Evolutionary conservation across 139 green algal species (phyloP).

Genomic region (Closterium sp.): DNA sequence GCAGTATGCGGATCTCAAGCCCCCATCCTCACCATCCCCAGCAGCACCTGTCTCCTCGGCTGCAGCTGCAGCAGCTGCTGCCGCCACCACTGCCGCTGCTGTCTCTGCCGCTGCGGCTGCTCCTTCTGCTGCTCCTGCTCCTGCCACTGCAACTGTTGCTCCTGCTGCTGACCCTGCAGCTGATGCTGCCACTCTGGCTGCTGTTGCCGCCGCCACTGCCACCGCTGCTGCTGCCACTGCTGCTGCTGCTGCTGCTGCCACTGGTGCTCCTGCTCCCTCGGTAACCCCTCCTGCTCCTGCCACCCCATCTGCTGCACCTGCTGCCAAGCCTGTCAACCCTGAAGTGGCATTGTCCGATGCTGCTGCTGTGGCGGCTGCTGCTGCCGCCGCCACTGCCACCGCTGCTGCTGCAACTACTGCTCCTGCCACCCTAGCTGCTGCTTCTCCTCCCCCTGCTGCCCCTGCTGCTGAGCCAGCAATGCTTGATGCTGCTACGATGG

Average conservation of each 20-base stretch:
- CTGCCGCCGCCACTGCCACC: background rate
- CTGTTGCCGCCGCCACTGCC: background rate
- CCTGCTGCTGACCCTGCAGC: background rate
- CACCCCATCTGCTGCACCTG: background rate
- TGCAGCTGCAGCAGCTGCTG: background rate
- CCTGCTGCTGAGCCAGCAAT: no score
- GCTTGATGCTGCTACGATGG: no score
- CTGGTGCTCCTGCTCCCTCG: background rate
- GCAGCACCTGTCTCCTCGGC: background rate
- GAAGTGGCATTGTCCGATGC: background rate
- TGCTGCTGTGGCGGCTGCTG: background rate
- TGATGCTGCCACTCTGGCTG: background rate
- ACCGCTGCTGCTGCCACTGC: background rate
- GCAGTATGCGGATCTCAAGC: background rate
- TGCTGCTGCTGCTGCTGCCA: background rate
- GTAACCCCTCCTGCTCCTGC: background rate
- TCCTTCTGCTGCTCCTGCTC: background rate
- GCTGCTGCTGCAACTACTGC: background rate
- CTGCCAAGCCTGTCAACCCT: background rate
- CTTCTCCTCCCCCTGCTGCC: no score
- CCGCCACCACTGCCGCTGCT: background rate
- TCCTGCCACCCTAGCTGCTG: no score
- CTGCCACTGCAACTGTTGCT: background rate
- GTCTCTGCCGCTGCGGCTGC: conserved; percentile 4
- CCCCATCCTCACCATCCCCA: background rate